Conservation (phyloP, 306 rosid species). For the Vigna unguiculata region DNA sequence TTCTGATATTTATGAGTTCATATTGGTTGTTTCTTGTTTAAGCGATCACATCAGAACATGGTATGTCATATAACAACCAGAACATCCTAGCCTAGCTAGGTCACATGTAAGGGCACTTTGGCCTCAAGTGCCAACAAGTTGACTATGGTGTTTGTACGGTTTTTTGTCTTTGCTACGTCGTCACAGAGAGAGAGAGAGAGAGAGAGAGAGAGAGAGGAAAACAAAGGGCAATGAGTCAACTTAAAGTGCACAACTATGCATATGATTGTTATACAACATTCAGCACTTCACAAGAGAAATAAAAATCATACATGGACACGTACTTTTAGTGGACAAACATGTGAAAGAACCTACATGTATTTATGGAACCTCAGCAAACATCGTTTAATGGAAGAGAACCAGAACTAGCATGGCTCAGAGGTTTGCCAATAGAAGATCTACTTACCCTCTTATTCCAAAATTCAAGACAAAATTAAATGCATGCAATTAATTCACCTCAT, state of each 20-base stretch:
- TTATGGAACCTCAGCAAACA: conserved; percentile 46
- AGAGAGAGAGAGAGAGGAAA: conserved; percentile 8
- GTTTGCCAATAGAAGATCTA: conserved; percentile 36
- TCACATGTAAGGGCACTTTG: conserved; percentile 41
- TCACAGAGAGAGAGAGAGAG: conserved; percentile 40
- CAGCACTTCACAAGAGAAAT: conserved; percentile 25
- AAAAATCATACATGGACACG: conserved; percentile 30
- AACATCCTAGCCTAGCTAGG: conserved; percentile 30
- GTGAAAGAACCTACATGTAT: conserved; percentile 46
- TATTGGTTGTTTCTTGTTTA: background rate
- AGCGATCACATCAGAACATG: conserved; percentile 4
- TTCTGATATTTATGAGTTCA: background rate
- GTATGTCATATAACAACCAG: conserved; percentile 23
- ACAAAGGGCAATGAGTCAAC: conserved; percentile 42
- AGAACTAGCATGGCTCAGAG: conserved; percentile 44
- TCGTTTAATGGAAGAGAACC: conserved; percentile 35
- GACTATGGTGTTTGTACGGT: conserved; percentile 51
- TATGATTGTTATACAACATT: conserved; percentile 47
- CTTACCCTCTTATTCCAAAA: conserved; percentile 46
- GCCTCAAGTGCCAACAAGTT: conserved; percentile 49
- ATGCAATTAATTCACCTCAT: conserved; percentile 30
- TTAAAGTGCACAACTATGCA: conserved; percentile 45
- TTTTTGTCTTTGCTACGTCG: conserved; percentile 46
- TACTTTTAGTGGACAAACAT: conserved; percentile 49
- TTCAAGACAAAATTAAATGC: conserved; percentile 44